Base-by-base conservation (phyloP, 768 basidiomycete genomes). In the Galerina sulciceps region DNA sequence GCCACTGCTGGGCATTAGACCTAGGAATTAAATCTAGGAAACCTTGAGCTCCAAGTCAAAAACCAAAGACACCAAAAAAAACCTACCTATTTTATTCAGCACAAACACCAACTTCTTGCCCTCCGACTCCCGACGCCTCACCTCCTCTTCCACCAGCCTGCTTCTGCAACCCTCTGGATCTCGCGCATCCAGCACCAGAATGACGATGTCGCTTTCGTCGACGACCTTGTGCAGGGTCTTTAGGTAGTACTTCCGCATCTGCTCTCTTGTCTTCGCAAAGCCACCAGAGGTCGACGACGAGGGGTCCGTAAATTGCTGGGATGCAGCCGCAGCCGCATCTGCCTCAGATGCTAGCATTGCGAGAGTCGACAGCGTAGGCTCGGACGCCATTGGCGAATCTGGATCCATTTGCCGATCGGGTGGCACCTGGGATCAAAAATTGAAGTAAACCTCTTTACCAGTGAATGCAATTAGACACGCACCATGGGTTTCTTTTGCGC, bases 161-260 rank as follows among this genome's bases (percentile, higher is more conserved):
- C 94, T 96, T 63, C 96, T 76, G 41, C 94, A 96, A 0, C 96
- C 96, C 58, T 96, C 91, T 2, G 97, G 96, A 77, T 99, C 96
- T 40, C 96, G 80, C 1, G 96, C 96, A 75, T 99, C 97, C 14
- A 99, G 80, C 0, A 94, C 92, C 36, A 91, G 88, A 44, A 99
- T 81, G 50, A 99, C 75, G 34, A 99, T 91, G 69, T 99, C 96
- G 62, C 91, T 89, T 67, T 95, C 82, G 62, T 97, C 95, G 59
- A 99, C 90, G 44, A 99, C 96, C 75, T 92, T 94, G 74, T 94
- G 88, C 20, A 99, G 74, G 1, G 89, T 81, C 38, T 90, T 86
- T 46, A 96, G 76, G 67, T 94, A 93, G 65, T 92, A 82, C 54
- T 84, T 81, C 31, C 89, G 84, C 23, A 86, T 69, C 62, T 91